Base-by-base conservation (phyloP, 495 filamentous ascomycete genomes). In the Daldinia bambusicola region DNA sequence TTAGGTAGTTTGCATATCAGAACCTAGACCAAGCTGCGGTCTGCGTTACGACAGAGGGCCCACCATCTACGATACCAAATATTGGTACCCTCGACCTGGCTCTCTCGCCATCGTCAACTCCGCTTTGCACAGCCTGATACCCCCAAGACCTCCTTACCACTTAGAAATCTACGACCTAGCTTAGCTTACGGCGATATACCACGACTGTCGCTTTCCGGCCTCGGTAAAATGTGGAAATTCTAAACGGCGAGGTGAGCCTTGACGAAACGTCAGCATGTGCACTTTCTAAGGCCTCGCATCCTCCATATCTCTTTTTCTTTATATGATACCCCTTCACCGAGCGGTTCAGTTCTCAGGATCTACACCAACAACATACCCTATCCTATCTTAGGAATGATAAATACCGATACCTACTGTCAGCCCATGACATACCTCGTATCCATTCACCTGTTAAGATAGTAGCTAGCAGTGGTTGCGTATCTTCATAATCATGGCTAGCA, bases 401-500 rank as follows among this genome's bases (percentile, higher is more conserved):
- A 37, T 43, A 20, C 30, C 50, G n/a, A 38, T 57, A 6, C 32
- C 20, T 45, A 40, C 14, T 36, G 9, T 6, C 3, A 26, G 26
- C 26, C 5, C 30, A 53, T 71, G 13, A 48, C 40, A 6, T 14
- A 55, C 26, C 16, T 30, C 20, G 13, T 41, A 48, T 45, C 10
- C 30, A 14, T 32, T 63, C 26, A 57, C 63, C 26, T 34, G 1
- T n/a, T 40, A 58, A 41, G 36, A 43, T 34, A 61, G 30, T 14
- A 69, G 26, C n/a, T 6, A 45, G 31, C 9, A 2, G 36, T 6
- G 1, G 36, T 48, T 41, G 57, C 1, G n/a, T 22, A 68, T 6
- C 4, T 43, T 10, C 36, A 58, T 37, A 26, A 65, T 34, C 58
- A 77, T 77, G 75, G 70, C 72, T 37, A 58, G 55, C 55, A 66